phyloP scores from a whole-genome alignment of 140 eudicot genomes.

The Stevia rebaudiana region DNA sequence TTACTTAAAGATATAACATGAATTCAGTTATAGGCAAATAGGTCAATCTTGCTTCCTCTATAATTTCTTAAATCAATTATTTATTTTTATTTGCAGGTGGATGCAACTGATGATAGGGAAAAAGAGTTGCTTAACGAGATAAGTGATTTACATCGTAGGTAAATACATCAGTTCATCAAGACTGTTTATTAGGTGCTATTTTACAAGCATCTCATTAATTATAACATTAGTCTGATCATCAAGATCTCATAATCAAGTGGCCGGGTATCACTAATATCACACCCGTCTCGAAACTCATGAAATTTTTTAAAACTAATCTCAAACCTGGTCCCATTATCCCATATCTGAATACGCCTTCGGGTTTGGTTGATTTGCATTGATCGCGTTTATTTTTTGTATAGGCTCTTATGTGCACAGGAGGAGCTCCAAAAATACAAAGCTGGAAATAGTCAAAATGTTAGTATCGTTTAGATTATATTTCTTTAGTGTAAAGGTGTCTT shows the following conservation, averaged over 20 bases:
- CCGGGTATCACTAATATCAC: not conserved
- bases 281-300: not conserved
- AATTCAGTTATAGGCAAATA: not conserved
- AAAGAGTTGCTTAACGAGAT: conserved; percentile 68
- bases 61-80: not conserved
- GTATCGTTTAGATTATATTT: not conserved
- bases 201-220: not conserved
- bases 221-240: not conserved
- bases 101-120: conserved; percentile 69
- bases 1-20: conserved; percentile 1
- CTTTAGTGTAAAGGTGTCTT: not conserved
- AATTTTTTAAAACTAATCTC: not conserved
- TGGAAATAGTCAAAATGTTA: conserved; percentile 37
- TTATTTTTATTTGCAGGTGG: conserved; percentile 40
- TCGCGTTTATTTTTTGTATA: conserved; percentile 12
- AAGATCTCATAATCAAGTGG: not conserved
- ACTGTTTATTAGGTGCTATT: not conserved
- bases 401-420: conserved; percentile 62
- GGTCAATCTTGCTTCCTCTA: not conserved
- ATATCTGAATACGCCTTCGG: not conserved
- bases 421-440: conserved; percentile 70
- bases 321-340: not conserved
- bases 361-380: not conserved
- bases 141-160: conserved; percentile 69
- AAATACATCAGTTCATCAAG: conserved; percentile 9